Evolutionary conservation across 2,329 filamentous ascomycete species (phyloP).

Genomic region (Fusarium subtropicale): DNA sequence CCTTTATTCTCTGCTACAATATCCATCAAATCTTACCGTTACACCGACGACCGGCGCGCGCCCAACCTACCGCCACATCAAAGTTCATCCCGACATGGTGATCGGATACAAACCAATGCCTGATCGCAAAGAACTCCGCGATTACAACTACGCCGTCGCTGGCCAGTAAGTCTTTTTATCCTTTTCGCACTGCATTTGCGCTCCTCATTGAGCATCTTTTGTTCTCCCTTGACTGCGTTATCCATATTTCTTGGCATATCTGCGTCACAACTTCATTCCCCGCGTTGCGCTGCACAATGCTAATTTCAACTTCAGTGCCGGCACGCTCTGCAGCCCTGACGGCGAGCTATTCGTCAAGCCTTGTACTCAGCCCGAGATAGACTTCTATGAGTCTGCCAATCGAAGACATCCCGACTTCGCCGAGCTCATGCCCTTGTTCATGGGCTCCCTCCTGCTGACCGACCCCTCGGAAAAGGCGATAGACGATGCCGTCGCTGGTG

Average conservation of each 20-base stretch:
- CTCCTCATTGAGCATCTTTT: slow-evolving; percentile 1
- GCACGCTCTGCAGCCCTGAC: slow-evolving; percentile 84
- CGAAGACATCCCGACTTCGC: slow-evolving; percentile 77
- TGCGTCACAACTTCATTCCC: slow-evolving; percentile 29
- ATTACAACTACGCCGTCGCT: slow-evolving; percentile 81
- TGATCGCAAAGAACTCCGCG: slow-evolving; percentile 70
- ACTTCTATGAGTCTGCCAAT: slow-evolving; percentile 84
- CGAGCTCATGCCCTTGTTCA: slow-evolving; percentile 84
- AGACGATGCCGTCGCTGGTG: slow-evolving; percentile 60
- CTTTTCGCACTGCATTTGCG: slow-evolving; percentile 27
- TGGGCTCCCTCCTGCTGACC: slow-evolving; percentile 81
- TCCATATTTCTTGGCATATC: slow-evolving; percentile 17
- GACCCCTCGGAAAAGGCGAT: slow-evolving; percentile 62
- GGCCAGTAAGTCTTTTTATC: slow-evolving; percentile 75
- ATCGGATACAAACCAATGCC: slow-evolving; percentile 58
- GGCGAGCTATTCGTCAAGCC: slow-evolving; percentile 95
- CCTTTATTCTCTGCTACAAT: slow-evolving; percentile 2
- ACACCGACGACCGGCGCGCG: slow-evolving; percentile 26
- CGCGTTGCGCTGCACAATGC: slow-evolving; percentile 16
- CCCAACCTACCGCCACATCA: slow-evolving; percentile 30
- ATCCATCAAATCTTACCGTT: slow-evolving; percentile 4
- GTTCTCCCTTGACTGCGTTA: slow-evolving; percentile 6
- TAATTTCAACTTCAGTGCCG: slow-evolving; percentile 71
- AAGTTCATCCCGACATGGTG: slow-evolving; percentile 32
- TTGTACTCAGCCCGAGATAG: slow-evolving; percentile 85